Evolutionary conservation across 73 alveolate genomes (phyloP).

Genomic region (Tetrahymena thermophila): DNA sequence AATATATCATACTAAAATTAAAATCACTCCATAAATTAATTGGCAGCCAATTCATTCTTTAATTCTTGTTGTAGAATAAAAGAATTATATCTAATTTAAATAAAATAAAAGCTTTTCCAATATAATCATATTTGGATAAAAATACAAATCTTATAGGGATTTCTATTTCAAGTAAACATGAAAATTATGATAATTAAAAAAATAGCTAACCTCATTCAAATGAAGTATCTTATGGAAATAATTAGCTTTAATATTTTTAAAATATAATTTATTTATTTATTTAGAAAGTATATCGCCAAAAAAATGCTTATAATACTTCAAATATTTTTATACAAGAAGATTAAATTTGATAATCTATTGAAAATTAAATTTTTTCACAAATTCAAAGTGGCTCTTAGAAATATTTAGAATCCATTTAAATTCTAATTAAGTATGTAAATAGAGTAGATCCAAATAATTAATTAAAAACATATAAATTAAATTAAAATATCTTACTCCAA

Average conservation of each 20-base stretch:
- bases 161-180: neutral
- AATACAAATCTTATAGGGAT: neutral
- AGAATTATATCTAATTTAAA: neutral
- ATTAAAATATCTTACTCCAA: neutral
- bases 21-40: neutral
- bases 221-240: neutral
- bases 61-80: neutral
- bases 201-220: neutral
- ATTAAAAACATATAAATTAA: no score
- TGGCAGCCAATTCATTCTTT: neutral
- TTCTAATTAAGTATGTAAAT: neutral
- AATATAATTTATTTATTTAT: neutral
- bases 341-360: no score
- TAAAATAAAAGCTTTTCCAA: neutral
- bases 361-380: no score
- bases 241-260: neutral
- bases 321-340: neutral
- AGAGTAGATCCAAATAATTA: no score
- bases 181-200: neutral
- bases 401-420: neutral
- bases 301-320: neutral
- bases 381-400: neutral
- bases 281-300: neutral
- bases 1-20: neutral
- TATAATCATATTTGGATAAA: neutral